Evolutionary conservation across 768 basidiomycete genomes (phyloP).

Genomic region (Tremella yokohamensis): DNA sequence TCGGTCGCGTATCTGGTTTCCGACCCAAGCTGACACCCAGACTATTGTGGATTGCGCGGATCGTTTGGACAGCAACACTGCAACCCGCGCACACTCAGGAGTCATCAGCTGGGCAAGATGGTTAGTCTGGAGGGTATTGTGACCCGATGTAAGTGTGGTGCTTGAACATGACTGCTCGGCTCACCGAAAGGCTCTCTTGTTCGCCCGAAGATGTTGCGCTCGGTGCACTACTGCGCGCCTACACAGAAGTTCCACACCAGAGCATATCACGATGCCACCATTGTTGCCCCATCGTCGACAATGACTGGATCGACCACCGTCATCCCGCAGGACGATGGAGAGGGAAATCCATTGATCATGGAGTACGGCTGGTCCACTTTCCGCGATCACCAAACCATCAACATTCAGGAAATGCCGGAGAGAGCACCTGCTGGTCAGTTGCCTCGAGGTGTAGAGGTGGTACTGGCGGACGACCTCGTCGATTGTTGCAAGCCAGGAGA

Average conservation of each 20-base stretch:
- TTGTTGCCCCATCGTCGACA: constrained; percentile 64
- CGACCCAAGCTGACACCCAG: constrained; percentile 20
- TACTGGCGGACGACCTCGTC: constrained; percentile 92
- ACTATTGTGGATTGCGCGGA: constrained; percentile 85
- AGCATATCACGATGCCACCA: constrained; percentile 82
- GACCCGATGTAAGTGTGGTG: constrained; percentile 65
- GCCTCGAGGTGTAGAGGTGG: constrained; percentile 91
- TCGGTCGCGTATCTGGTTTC: constrained; percentile 20
- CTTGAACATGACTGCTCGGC: not conserved
- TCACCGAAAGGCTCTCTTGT: constrained; percentile 68
- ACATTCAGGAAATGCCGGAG: constrained; percentile 99
- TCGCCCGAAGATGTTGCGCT: constrained; percentile 96
- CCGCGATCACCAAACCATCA: constrained; percentile 93
- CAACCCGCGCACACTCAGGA: constrained; percentile 84
- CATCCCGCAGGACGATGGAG: constrained; percentile 86
- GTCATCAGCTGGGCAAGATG: constrained; percentile 89
- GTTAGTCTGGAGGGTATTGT: constrained; percentile 97
- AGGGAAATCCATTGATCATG: constrained; percentile 77
- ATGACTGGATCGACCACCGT: constrained; percentile 64
- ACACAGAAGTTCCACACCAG: constrained; percentile 78
- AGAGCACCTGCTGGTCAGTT: constrained; percentile 95
- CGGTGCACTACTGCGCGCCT: constrained; percentile 90
- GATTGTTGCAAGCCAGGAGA: constrained; percentile 98
- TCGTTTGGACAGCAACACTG: constrained; percentile 98
- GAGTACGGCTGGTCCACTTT: constrained; percentile 91